A percentile compares a stretch with the other conserved stretches of the same genome.
Conservation (phyloP, 2,329 filamentous ascomycete genomes). For the Leptosphaerulina australis region DNA sequence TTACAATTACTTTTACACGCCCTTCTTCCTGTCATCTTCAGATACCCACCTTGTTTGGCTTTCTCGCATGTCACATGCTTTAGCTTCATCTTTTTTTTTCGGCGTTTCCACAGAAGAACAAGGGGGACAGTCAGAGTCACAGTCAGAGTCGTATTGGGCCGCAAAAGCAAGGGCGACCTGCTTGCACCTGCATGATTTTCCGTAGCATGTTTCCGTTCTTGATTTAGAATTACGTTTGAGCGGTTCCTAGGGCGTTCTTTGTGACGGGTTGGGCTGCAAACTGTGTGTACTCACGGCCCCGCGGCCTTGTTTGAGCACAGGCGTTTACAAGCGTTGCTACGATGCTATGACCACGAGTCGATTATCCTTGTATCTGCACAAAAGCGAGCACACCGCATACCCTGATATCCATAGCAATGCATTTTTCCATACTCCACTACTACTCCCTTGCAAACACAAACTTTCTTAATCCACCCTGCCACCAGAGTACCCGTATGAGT, state of each 20-base stretch:
- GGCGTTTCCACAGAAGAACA: constrained; percentile 25
- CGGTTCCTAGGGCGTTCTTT: constrained; percentile 19
- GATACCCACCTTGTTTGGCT: constrained; percentile 34
- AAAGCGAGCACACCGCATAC: constrained; percentile 6
- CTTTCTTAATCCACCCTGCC: constrained; percentile 5
- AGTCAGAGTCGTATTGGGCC: constrained; percentile 21
- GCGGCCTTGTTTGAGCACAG: constrained; percentile 13
- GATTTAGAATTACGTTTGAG: constrained; percentile 19
- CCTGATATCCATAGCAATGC: constrained; percentile 17
- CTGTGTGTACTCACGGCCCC: constrained; percentile 7
- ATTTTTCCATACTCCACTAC: constrained; percentile 6
- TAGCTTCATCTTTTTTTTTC: constrained; percentile 22
- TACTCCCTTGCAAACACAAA: constrained; percentile 5
- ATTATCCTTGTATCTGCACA: not conserved
- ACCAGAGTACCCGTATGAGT: not conserved
- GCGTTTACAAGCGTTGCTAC: constrained; percentile 14
- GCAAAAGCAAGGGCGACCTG: constrained; percentile 28
- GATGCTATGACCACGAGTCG: constrained; percentile 12
- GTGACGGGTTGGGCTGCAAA: constrained; percentile 14
- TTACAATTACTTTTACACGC: constrained; percentile 4
- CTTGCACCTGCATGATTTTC: constrained; percentile 1
- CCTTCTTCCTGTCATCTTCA: no score
- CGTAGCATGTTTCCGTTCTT: constrained; percentile 15
- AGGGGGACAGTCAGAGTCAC: constrained; percentile 14
- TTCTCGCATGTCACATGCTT: constrained; percentile 18